Evolutionary conservation across 352 stramenopile genomes (phyloP), one percentile per base, ranked within the genome.

Genomic region (Phytophthora aleatoria): DNA sequence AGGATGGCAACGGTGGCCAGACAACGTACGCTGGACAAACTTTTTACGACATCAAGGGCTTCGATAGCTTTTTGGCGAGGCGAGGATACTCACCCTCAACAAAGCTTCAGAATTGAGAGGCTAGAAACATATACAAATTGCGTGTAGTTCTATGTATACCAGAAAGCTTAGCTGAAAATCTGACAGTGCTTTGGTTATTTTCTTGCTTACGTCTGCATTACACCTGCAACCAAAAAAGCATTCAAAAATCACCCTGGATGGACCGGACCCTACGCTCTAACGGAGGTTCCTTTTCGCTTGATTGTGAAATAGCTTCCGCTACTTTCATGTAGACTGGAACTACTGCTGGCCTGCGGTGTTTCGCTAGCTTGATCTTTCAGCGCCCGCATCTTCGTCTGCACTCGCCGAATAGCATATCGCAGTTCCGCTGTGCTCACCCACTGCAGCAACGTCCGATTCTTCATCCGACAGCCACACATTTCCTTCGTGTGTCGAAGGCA

Each of bases 31-130:
- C 72, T 0, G 56, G 64, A 50, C 73, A 81, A 42, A 89, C 83
- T 8, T 92, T 88, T 54, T 92, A 92, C 71, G 83, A 92, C 45
- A 89, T 92, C 36, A 61, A 77, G 3, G 83, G 83, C 13, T 90
- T 92, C 57, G 72, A 87, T 10, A 65, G 52, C 1, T 91, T 89
- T 48, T 39, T 89, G 3, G 61, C 58, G 26, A 71, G 68, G 15
- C 70, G 73, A 7, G 56, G 47, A 38, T 43, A 65, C 39, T 20
- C 20, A 20, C 20, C 20, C 20, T 20, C 20, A 20, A 50, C 35
- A 15, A 13, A 61, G 16, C 7, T 50, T 10, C 24, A 47, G 36
- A 50, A 44, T 7, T 50, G 35, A 43, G 15, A 31, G 20, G 20
- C 20, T 20, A 20, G 20, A 20, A 20, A 41, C 12, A 49, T 49